Conservation (phyloP, 768 basidiomycete genomes). For the Tubosaeta brunneosetosa region DNA sequence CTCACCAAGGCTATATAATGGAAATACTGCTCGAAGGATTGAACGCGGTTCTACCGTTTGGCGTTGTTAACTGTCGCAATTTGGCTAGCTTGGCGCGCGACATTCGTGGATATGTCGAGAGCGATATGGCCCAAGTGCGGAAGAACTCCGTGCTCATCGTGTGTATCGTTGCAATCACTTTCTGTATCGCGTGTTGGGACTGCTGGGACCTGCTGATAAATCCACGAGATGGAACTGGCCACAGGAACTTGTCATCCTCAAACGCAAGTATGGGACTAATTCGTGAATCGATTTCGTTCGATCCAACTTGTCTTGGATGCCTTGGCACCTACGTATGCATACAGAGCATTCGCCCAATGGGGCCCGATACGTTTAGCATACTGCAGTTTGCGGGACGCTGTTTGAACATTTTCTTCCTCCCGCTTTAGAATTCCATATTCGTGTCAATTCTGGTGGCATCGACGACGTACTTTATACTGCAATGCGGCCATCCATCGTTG, state of each 20-base stretch:
- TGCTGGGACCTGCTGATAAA: conserved; percentile 24
- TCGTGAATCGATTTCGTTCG: conserved; percentile 12
- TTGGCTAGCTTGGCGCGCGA: conserved; percentile 41
- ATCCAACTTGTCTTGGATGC: conserved; percentile 1
- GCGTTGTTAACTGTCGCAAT: conserved; percentile 46
- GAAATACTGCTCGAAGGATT: conserved; percentile 45
- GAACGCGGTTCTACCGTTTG: conserved; percentile 37
- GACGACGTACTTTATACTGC: conserved; percentile 42
- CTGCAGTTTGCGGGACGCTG: conserved; percentile 33
- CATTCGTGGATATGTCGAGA: conserved; percentile 20
- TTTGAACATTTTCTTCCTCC: conserved; percentile 31
- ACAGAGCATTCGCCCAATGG: conserved; percentile 24
- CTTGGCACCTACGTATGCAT: conserved; percentile 14
- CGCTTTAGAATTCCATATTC: conserved; percentile 34
- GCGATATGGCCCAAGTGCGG: conserved; percentile 7
- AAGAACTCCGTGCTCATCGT: conserved; percentile 19
- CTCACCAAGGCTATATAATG: conserved; percentile 32
- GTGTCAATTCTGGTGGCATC: conserved; percentile 42
- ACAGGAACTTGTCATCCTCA: conserved; percentile 15
- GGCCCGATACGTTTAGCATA: conserved; percentile 36
- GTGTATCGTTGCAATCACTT: conserved; percentile 2
- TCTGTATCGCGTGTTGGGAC: conserved; percentile 21
- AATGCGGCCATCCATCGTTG: conserved; percentile 36
- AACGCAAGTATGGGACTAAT: conserved; percentile 1
- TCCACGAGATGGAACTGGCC: conserved; percentile 27